Conservation (phyloP, 306 rosid genomes). For the Acacia confusa region DNA sequence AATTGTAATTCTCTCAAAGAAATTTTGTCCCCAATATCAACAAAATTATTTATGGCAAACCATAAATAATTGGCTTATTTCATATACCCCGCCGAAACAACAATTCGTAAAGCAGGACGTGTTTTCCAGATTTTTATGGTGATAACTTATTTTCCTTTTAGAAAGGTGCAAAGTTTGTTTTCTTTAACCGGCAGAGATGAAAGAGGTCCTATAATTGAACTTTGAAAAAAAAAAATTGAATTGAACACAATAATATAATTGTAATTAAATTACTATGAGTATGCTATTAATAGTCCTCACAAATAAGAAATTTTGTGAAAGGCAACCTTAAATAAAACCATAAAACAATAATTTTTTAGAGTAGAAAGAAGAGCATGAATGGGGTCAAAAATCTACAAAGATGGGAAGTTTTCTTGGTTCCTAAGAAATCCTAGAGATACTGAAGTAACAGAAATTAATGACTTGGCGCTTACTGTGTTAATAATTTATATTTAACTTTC, state of each 20-base stretch:
- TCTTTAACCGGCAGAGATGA: no score
- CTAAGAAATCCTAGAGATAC: not conserved
- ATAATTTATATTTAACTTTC: not conserved
- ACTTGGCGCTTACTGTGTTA: not conserved
- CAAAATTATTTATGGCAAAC: no score
- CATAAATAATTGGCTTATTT: not conserved
- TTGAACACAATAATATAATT: not conserved
- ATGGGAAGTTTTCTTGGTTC: not conserved
- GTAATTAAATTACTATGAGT: not conserved
- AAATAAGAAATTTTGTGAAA: not conserved
- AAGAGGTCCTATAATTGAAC: no score
- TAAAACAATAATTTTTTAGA: not conserved
- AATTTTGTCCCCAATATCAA: no score
- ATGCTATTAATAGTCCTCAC: not conserved
- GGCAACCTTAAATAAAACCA: not conserved
- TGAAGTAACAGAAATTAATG: not conserved
- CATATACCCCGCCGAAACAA: not conserved
- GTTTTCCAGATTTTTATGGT: no score
- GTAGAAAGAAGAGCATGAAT: not conserved
- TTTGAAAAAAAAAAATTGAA: no score
- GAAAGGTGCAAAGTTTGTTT: no score
- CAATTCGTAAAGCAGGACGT: not conserved
- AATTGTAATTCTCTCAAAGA: no score
- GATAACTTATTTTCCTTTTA: no score
- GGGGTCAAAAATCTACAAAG: not conserved